These are phyloP conservation scores for Podaxis sp. DNA, from an alignment of 768 basidiomycete genomes.

Conservation along the genomic window DNA sequence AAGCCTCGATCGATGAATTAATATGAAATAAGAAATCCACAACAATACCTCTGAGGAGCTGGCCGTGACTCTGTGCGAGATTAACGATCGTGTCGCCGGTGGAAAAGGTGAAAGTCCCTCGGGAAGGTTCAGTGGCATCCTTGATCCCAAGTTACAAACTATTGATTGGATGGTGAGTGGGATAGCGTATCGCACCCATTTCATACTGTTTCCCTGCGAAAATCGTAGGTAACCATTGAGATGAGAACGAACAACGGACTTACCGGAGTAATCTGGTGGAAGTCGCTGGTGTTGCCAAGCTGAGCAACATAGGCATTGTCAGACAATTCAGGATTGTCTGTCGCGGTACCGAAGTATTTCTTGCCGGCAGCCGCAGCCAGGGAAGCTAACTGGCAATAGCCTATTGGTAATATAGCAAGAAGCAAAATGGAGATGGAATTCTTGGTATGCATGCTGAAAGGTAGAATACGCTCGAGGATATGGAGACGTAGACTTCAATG, in stretches of 20 bases:
- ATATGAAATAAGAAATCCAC: neutral
- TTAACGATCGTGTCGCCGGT: slow-evolving; percentile 44
- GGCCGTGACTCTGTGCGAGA: slow-evolving; percentile 43
- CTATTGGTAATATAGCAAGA: slow-evolving; percentile 10
- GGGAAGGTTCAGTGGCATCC: slow-evolving; percentile 54
- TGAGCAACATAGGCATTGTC: slow-evolving; percentile 38
- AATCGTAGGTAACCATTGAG: neutral
- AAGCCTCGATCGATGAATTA: neutral
- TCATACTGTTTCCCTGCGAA: slow-evolving; percentile 45
- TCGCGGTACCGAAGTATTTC: slow-evolving; percentile 48
- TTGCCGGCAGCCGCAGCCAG: slow-evolving; percentile 42
- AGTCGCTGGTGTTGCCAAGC: slow-evolving; percentile 35
- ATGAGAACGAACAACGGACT: neutral
- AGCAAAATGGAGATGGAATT: neutral
- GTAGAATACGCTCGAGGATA: neutral
- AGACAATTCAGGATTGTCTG: slow-evolving; percentile 43
- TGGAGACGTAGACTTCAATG: neutral
- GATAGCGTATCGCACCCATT: slow-evolving; percentile 30
- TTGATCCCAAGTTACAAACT: neutral
- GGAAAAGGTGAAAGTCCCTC: slow-evolving; percentile 47
- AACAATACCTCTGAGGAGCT: slow-evolving; percentile 40
- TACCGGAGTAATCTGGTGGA: slow-evolving; percentile 45
- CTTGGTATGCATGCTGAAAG: neutral
- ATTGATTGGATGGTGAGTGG: neutral
- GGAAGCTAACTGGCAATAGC: slow-evolving; percentile 50